Evolutionary conservation across 164 flowering plant genomes (phyloP), one percentile per base, ranked within the genome.

Genomic region (Chimonanthus praecox): DNA sequence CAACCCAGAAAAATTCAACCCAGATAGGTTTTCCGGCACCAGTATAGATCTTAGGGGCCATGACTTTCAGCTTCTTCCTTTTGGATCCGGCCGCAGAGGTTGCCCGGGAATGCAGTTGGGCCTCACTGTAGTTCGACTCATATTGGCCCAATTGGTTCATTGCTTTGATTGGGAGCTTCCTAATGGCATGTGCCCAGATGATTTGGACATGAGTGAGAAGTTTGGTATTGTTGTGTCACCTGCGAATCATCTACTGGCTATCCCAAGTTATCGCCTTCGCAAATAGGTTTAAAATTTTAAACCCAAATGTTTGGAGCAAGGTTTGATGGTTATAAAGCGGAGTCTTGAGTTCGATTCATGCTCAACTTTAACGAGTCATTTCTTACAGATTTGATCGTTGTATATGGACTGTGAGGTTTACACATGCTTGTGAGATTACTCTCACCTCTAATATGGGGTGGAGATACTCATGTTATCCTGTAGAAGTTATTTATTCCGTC

Each of bases 1-100:
- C 3, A 82, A 87, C 6, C 96, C 96, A 2, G 69, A 87, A 0
- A 82, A 80, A 78, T 92, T 92, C 76, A 62, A 78, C 68, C 98
- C 98, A 13, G 81, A 80, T 21, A 58, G 98, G 44, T 93, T 93
- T 75, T 21, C 86, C 9, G 82, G 78, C 73, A 75, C 85, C 20
- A 61, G 80, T n/a, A 86, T 82, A 4, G 97, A 91, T 61, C 80
- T 89, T 4, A 82, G 68, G 44, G 97, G 98, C 6, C 66, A 4
- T 6, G 66, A 63, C 21, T 63, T 63, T 13, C 66, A 63, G 21
- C 66, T 63, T 33, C 33, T 63, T 63, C 66, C 66, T 20, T 63
- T 63, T 7, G 78, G 78, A 2, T 68, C 75, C 0, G 74, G 78
- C 2, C 67, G 78, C 6, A 76, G 75, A 49, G 68, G 71, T 4